phyloP scores from a whole-genome alignment of 2,329 filamentous ascomycete genomes.

The Exophiala bonariae region DNA sequence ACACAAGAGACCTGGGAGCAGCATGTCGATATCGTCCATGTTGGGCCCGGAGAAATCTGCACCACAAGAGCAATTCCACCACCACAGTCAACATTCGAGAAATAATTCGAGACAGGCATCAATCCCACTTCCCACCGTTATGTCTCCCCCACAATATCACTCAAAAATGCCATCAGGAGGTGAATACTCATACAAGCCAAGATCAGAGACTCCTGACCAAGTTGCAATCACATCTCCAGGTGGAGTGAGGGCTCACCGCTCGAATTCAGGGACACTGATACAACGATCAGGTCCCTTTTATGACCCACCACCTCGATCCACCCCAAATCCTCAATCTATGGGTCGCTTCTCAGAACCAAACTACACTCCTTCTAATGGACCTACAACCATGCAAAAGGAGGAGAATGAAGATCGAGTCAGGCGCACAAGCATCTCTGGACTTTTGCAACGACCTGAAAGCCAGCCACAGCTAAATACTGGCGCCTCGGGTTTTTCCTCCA shows the following conservation, averaged over 20 bases:
- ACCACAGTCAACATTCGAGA: constrained; percentile 41
- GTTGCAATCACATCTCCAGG: constrained; percentile 38
- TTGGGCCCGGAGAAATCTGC: constrained; percentile 53
- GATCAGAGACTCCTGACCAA: constrained; percentile 71
- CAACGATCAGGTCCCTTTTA: constrained; percentile 23
- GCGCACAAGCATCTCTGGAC: constrained; percentile 45
- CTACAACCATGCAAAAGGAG: constrained; percentile 14
- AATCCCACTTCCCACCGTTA: constrained; percentile 37
- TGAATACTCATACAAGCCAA: constrained; percentile 63
- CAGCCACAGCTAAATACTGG: constrained; percentile 23
- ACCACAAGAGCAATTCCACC: constrained; percentile 44
- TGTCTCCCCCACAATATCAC: constrained; percentile 44
- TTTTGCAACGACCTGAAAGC: constrained; percentile 42
- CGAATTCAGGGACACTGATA: constrained; percentile 27
- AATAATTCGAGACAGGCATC: constrained; percentile 28
- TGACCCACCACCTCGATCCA: constrained; percentile 12
- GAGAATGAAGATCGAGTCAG: constrained; percentile 30
- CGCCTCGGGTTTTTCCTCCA: constrained; percentile 9
- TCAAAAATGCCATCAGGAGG: constrained; percentile 45
- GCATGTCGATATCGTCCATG: constrained; percentile 75
- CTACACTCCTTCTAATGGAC: constrained; percentile 19
- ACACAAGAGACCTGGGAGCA: constrained; percentile 53
- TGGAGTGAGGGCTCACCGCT: constrained; percentile 32
- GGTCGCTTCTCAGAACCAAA: constrained; percentile 13
- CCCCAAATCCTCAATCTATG: constrained; percentile 3